Percentiles rank a stretch among this genome's conserved stretches.
Conservation (phyloP, 139 green algal genomes). For the Chlorella ohadii region DNA sequence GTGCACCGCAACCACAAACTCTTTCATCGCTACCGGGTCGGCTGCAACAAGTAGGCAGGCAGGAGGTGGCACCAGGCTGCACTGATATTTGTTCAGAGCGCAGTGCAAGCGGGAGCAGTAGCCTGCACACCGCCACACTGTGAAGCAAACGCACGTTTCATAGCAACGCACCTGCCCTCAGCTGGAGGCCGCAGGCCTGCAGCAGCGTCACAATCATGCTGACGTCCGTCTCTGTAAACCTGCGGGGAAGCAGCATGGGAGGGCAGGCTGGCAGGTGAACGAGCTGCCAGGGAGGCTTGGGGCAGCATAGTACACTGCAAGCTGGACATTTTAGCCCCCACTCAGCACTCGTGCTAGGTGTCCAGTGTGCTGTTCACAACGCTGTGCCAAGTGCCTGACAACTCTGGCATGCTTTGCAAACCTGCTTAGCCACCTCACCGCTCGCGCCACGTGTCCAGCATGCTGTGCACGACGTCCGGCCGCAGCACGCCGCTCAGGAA, state of each 20-base stretch:
- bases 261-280: no score
- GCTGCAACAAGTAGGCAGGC: slow-evolving; percentile 11
- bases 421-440: slow-evolving; percentile 20
- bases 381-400: no score
- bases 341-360: no score
- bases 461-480: slow-evolving; percentile 59
- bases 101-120: no score
- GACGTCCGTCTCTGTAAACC: slow-evolving; percentile 76
- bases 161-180: slow-evolving; percentile 62
- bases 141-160: no score
- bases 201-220: slow-evolving; percentile 68
- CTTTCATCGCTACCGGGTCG: slow-evolving; percentile 82
- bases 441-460: slow-evolving; percentile 46
- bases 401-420: no score
- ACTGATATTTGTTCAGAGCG: no score
- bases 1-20: slow-evolving; percentile 80
- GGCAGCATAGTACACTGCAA: no score
- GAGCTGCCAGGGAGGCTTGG: no score
- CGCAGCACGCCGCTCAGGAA: slow-evolving; percentile 63
- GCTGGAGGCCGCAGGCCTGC: slow-evolving; percentile 61
- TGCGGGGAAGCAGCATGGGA: background rate
- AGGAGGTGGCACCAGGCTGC: background rate
- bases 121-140: no score
- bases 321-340: no score
- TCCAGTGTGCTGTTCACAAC: no score